Conservation (phyloP, 192 early-diverging fungal genomes). For the Entomortierella beljakovae region DNA sequence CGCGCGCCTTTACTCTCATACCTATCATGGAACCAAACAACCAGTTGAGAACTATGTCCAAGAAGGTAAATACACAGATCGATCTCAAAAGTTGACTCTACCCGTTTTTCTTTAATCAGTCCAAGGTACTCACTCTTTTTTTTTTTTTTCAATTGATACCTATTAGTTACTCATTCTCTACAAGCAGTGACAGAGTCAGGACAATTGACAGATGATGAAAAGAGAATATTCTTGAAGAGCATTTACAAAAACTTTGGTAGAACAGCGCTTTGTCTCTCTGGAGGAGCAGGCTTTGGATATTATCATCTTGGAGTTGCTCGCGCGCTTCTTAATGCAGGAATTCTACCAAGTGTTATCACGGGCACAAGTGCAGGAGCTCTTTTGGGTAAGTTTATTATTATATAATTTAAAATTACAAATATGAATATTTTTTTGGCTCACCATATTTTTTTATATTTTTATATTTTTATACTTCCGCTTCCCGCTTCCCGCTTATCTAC, state of each 20-base stretch:
- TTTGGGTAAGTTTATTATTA: slow-evolving; percentile 44
- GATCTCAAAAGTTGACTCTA: no score
- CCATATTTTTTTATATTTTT: slow-evolving; percentile 30
- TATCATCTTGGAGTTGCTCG: slow-evolving; percentile 79
- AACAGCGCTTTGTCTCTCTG: slow-evolving; percentile 82
- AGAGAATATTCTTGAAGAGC: slow-evolving; percentile 71
- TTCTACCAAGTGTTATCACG: slow-evolving; percentile 82
- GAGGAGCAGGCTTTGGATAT: slow-evolving; percentile 80
- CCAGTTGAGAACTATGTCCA: slow-evolving; percentile 75
- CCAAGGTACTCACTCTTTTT: no score
- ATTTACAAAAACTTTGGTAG: slow-evolving; percentile 76
- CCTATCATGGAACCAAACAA: slow-evolving; percentile 80
- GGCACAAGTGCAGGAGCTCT: slow-evolving; percentile 78
- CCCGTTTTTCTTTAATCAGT: no score
- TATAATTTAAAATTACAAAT: slow-evolving; percentile 15
- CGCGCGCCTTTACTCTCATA: slow-evolving; percentile 75
- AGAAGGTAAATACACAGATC: slow-evolving; percentile 73
- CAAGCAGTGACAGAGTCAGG: slow-evolving; percentile 41
- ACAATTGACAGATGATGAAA: slow-evolving; percentile 62
- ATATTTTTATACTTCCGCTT: neutral
- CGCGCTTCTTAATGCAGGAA: slow-evolving; percentile 72
- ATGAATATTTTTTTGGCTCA: slow-evolving; percentile 24
- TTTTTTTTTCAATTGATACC: neutral
- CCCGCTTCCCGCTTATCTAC: neutral
- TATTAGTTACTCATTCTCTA: slow-evolving; percentile 61